Evolutionary conservation across 2,329 filamentous ascomycete genomes (phyloP).

Genomic region (Epichloe sibirici): DNA sequence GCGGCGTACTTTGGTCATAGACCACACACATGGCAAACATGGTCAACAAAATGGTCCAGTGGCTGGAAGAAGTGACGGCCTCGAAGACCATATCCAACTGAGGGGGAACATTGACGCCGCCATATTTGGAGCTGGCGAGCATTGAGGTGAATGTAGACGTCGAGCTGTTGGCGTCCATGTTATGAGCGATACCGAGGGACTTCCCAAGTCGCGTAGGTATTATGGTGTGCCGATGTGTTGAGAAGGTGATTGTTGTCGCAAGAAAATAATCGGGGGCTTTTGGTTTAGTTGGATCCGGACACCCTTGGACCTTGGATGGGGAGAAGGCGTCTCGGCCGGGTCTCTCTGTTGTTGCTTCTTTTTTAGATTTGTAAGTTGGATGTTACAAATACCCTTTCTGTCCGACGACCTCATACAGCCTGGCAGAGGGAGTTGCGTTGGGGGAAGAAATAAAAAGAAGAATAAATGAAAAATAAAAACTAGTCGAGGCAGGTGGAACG

Average conservation of each 20-base stretch:
- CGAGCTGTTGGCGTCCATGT: constrained; percentile 47
- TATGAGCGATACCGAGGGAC: constrained; percentile 4
- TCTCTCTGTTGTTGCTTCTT: not conserved
- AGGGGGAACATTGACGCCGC: constrained; percentile 36
- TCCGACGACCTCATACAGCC: too few relatives aligned
- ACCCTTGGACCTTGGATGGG: not conserved
- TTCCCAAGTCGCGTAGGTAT: not conserved
- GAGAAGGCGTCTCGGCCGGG: not conserved
- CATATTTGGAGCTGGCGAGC: constrained; percentile 46
- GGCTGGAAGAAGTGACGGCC: constrained; percentile 42
- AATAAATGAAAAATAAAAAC: too few relatives aligned
- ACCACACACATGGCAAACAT: constrained; percentile 58
- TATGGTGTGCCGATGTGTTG: not conserved
- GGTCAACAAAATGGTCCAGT: constrained; percentile 54
- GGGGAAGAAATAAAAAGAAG: too few relatives aligned
- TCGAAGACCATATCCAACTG: constrained; percentile 45
- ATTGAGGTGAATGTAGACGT: constrained; percentile 61
- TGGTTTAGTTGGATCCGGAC: too few relatives aligned
- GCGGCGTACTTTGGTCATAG: constrained; percentile 77
- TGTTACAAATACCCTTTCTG: too few relatives aligned
- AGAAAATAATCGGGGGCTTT: not conserved
- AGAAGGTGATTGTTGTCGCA: not conserved
- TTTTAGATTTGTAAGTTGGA: too few relatives aligned
- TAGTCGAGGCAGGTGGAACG: too few relatives aligned
- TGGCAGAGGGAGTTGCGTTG: too few relatives aligned